phyloP scores from a whole-genome alignment of 179 eudicot species.

The Monotropa hypopitys region DNA sequence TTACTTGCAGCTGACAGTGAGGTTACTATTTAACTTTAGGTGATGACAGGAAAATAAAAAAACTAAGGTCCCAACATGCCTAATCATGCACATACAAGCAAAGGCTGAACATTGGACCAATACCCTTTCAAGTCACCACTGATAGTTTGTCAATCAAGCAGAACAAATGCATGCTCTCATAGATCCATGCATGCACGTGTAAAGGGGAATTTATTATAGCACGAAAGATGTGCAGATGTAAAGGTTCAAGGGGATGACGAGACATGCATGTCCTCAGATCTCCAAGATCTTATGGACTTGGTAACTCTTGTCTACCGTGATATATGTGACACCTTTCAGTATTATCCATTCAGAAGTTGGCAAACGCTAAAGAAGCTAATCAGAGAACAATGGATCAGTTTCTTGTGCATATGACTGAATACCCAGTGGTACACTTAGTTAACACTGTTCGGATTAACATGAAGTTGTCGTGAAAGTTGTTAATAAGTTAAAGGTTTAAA shows the following conservation, averaged over 20 bases:
- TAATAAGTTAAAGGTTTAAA: background rate
- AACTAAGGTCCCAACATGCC: background rate
- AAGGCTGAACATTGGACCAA: background rate
- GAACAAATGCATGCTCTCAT: background rate
- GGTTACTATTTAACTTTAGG: background rate
- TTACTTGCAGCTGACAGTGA: background rate
- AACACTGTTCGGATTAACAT: background rate
- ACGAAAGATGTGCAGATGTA: background rate
- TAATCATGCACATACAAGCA: background rate
- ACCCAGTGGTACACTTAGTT: background rate
- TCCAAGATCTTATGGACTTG: background rate
- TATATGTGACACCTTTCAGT: background rate
- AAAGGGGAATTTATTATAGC: background rate
- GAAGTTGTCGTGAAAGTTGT: background rate
- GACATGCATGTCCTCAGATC: background rate
- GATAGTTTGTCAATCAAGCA: background rate
- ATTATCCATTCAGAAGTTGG: background rate
- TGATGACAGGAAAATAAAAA: background rate
- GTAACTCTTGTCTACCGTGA: background rate
- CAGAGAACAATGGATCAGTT: background rate
- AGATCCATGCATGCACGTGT: background rate
- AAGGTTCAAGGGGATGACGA: too few species aligned
- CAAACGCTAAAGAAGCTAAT: constrained; percentile 3
- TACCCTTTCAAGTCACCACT: background rate
- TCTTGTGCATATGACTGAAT: background rate